These are phyloP conservation scores for Psilocybe tampanensis DNA, from an alignment of 768 basidiomycete species.

Conservation along the genomic window DNA sequence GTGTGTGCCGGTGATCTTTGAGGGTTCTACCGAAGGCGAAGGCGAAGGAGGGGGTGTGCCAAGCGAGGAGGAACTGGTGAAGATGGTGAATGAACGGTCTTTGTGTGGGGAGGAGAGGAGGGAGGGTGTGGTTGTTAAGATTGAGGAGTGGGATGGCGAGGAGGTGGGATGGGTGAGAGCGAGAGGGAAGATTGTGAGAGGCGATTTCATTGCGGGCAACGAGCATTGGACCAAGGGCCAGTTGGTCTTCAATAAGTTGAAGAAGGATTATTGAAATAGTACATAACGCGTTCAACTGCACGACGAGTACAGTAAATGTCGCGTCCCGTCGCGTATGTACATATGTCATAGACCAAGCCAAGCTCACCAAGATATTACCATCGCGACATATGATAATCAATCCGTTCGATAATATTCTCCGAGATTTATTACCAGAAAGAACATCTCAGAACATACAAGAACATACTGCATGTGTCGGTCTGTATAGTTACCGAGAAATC, in stretches of 20 bases:
- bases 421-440: too few species aligned
- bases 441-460: too few species aligned
- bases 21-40: too few species aligned
- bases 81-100: slow-evolving; percentile 49
- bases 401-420: too few species aligned
- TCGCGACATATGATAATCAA: not conserved
- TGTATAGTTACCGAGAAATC: too few species aligned
- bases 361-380: not conserved
- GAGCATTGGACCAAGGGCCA: slow-evolving; percentile 58
- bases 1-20: not conserved
- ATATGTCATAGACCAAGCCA: too few species aligned
- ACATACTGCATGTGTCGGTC: too few species aligned
- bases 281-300: too few species aligned
- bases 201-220: slow-evolving; percentile 64
- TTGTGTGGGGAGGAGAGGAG: slow-evolving; percentile 43
- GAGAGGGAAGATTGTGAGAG: slow-evolving; percentile 59
- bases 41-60: slow-evolving; percentile 41
- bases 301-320: too few species aligned
- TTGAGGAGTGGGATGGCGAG: slow-evolving; percentile 38
- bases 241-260: slow-evolving; percentile 15
- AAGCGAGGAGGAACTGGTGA: slow-evolving; percentile 36
- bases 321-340: not conserved
- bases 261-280: not conserved
- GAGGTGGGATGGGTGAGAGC: slow-evolving; percentile 36
- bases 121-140: slow-evolving; percentile 62